Evolutionary conservation across 805 yeast species (phyloP).

Genomic region (Hanseniaspora lindneri): DNA sequence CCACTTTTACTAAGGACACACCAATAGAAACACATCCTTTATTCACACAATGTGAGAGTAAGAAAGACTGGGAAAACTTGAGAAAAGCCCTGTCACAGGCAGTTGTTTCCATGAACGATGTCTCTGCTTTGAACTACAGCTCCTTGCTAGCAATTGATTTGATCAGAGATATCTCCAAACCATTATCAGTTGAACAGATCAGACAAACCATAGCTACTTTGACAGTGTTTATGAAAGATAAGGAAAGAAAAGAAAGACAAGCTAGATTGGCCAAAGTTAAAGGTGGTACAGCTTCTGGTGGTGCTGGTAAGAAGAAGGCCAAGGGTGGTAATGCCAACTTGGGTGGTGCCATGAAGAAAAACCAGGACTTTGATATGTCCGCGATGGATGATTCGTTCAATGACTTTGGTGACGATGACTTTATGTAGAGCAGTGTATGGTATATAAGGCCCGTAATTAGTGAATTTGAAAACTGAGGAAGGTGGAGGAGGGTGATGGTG

Average conservation of each 20-base stretch:
- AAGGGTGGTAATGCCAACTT: slow-evolving; percentile 62
- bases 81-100: slow-evolving; percentile 59
- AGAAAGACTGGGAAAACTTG: slow-evolving; percentile 66
- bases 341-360: slow-evolving; percentile 53
- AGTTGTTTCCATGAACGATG: slow-evolving; percentile 47
- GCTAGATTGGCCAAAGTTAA: slow-evolving; percentile 62
- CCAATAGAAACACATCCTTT: slow-evolving; percentile 68
- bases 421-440: slow-evolving; percentile 43
- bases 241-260: slow-evolving; percentile 80
- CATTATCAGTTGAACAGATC: slow-evolving; percentile 67
- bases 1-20: slow-evolving; percentile 33
- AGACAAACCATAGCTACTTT: slow-evolving; percentile 79
- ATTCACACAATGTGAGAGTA: slow-evolving; percentile 61
- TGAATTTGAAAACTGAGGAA: neutral
- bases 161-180: slow-evolving; percentile 71
- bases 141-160: slow-evolving; percentile 72
- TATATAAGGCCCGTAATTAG: too few species aligned
- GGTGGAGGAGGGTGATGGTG: too few species aligned
- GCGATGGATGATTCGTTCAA: slow-evolving; percentile 37
- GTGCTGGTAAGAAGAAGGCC: slow-evolving; percentile 92
- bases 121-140: slow-evolving; percentile 55
- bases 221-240: slow-evolving; percentile 68
- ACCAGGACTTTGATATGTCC: slow-evolving; percentile 44
- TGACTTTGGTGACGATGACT: slow-evolving; percentile 69
- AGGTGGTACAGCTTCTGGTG: slow-evolving; percentile 80